A percentile compares a stretch with the other conserved stretches of the same genome.
Evolutionary conservation across 2,329 filamentous ascomycete genomes (phyloP).

Genomic region (Paraphoma sp.): DNA sequence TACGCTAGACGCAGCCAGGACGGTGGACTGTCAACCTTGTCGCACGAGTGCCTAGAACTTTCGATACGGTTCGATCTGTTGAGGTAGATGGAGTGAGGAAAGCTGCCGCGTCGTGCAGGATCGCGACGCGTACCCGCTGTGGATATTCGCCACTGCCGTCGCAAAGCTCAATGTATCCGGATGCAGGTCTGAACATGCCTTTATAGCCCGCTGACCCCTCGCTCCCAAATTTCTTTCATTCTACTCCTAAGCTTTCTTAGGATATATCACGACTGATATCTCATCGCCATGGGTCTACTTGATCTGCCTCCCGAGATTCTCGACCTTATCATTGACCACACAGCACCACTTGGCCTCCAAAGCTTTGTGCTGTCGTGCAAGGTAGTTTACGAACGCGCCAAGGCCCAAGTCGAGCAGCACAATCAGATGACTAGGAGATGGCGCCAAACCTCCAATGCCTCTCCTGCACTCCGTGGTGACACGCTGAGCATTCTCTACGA

Average conservation of each 20-base stretch:
- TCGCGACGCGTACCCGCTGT: background rate
- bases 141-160: background rate
- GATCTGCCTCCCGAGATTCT: conserved; percentile 43
- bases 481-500: conserved; percentile 32
- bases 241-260: too few relatives aligned
- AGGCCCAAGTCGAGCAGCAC: conserved; percentile 34
- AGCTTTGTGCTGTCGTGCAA: conserved; percentile 40
- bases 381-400: conserved; percentile 32
- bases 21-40: background rate
- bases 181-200: too few relatives aligned
- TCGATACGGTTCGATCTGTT: background rate
- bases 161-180: too few relatives aligned
- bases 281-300: conserved; percentile 35
- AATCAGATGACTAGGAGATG: conserved; percentile 35
- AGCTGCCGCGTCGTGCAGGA: too few relatives aligned
- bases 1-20: background rate
- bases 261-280: background rate
- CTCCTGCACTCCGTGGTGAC: conserved; percentile 18
- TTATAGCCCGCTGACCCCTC: too few relatives aligned
- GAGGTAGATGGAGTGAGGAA: background rate
- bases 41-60: background rate
- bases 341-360: conserved; percentile 36
- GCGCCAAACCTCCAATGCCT: conserved; percentile 26
- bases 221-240: too few relatives aligned
- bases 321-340: conserved; percentile 36